Percentiles rank a stretch among this genome's conserved stretches.
These are phyloP conservation scores for Backusella westeae DNA, from an alignment of 192 early-diverging fungal species.

Conservation along the genomic window DNA sequence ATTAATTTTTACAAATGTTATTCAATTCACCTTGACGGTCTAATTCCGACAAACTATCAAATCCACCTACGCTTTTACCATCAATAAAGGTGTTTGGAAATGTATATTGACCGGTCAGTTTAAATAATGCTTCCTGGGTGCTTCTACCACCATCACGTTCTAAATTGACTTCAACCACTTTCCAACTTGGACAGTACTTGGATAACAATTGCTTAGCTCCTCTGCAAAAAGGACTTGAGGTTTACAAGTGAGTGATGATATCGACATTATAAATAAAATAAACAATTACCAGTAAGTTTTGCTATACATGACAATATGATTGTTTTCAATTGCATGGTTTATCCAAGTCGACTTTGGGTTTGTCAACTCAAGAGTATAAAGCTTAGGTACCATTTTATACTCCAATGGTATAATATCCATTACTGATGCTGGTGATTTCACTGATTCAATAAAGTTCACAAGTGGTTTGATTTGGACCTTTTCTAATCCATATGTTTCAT, in stretches of 20 bases:
- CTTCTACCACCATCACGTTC: conserved; percentile 5
- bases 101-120: conserved; percentile 19
- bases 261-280: not conserved
- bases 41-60: conserved; percentile 19
- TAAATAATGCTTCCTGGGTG: conserved; percentile 21
- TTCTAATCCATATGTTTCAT: conserved; percentile 45
- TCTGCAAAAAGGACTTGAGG: conserved; percentile 31
- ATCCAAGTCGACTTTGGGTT: conserved; percentile 17
- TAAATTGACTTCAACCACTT: conserved; percentile 28
- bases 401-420: conserved; percentile 22
- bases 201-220: conserved; percentile 24
- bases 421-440: not conserved
- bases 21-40: conserved; percentile 12
- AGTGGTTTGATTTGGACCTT: conserved; percentile 8
- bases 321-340: not conserved
- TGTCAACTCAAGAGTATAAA: conserved; percentile 30
- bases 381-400: conserved; percentile 23
- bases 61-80: conserved; percentile 27
- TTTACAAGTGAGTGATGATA: not conserved
- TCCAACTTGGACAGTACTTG: conserved; percentile 14
- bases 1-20: conserved; percentile 3
- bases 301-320: conserved; percentile 29
- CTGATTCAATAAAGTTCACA: not conserved
- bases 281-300: conserved; percentile 35
- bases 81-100: conserved; percentile 27